Evolutionary conservation across 108 stramenopile genomes (phyloP).

Genomic region (Mediolabrus comicus): DNA sequence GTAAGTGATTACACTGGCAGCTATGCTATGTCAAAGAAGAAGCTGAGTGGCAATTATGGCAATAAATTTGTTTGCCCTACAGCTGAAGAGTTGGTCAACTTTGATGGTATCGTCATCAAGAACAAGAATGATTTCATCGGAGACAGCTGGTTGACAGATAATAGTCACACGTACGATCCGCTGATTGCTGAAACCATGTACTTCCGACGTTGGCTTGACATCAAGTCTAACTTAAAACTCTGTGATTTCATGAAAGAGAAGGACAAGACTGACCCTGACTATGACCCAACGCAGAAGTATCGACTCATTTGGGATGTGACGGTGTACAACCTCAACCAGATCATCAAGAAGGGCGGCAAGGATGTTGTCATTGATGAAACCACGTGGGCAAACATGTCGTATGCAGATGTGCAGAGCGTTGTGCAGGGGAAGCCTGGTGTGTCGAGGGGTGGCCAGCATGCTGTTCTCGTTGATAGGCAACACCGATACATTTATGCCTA

Average conservation of each 20-base stretch:
- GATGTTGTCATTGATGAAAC: background rate
- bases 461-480: background rate
- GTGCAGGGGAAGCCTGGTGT: constrained; percentile 2
- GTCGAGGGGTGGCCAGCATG: background rate
- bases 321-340: constrained; percentile 3
- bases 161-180: background rate
- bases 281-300: constrained; percentile 14
- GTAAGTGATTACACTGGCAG: constrained; percentile 1
- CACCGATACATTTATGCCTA: background rate
- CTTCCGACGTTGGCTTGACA: background rate
- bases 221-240: background rate
- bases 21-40: background rate
- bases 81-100: constrained; percentile 2
- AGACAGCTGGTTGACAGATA: background rate
- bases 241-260: background rate
- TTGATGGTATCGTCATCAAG: background rate
- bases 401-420: background rate
- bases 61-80: background rate
- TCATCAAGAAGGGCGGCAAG: constrained; percentile 1
- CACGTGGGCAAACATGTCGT: background rate
- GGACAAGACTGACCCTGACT: background rate
- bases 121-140: background rate
- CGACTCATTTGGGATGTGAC: constrained; percentile 3
- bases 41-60: background rate
- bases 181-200: background rate